phyloP scores from a whole-genome alignment of 2,329 filamentous ascomycete species.

The Aspergillus felis region DNA sequence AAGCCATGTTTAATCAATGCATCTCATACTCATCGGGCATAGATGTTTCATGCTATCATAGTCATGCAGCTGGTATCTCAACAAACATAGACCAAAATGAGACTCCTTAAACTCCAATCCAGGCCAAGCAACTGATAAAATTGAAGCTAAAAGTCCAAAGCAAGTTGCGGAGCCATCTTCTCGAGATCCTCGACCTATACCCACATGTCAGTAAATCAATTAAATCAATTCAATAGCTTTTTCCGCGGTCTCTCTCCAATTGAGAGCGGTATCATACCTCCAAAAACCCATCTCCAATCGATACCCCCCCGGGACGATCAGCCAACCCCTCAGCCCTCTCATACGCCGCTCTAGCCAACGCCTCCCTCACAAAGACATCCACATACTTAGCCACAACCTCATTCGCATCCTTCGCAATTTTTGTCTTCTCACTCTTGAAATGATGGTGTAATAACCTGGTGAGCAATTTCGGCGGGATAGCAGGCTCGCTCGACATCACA shows the following conservation, averaged over 20 bases:
- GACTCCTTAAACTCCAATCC: conserved; percentile 4
- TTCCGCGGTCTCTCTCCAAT: background rate
- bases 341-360: conserved; percentile 71
- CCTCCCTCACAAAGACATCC: conserved; percentile 86
- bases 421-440: conserved; percentile 67
- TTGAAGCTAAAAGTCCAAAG: conserved; percentile 69
- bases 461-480: conserved; percentile 70
- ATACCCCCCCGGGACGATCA: conserved; percentile 20
- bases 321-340: conserved; percentile 55
- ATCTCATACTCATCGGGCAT: background rate
- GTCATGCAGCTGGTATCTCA: conserved; percentile 20
- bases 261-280: conserved; percentile 56
- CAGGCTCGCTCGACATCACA: conserved; percentile 32
- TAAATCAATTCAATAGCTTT: conserved; percentile 9
- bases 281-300: conserved; percentile 58
- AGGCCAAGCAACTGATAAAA: conserved; percentile 2
- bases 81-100: background rate
- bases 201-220: conserved; percentile 11
- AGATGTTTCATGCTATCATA: background rate
- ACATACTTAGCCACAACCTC: conserved; percentile 76
- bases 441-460: conserved; percentile 74
- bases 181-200: conserved; percentile 79
- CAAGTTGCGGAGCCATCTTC: conserved; percentile 76
- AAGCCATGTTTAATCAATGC: background rate
- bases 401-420: conserved; percentile 74